Evolutionary conservation across 108 stramenopile genomes (phyloP).

Genomic region (Schizochytrium sp.): DNA sequence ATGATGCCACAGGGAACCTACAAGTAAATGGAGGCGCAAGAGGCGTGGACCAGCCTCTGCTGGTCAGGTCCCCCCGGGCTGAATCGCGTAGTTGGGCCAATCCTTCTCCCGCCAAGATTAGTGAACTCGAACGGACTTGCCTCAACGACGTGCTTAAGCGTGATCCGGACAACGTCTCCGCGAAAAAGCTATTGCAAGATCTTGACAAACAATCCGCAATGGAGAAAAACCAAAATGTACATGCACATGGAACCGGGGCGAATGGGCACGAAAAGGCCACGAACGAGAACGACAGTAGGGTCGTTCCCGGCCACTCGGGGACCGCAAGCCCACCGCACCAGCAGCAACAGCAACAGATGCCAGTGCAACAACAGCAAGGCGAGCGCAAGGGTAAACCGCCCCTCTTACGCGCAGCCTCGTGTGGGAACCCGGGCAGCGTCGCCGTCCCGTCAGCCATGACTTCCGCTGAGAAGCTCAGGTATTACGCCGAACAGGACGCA

Average conservation of each 20-base stretch:
- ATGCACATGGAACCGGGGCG: no score
- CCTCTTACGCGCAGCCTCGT: not conserved
- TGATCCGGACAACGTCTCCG: not conserved
- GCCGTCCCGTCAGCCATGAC: not conserved
- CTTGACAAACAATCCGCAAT: not conserved
- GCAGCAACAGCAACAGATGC: no score
- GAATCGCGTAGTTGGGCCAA: not conserved
- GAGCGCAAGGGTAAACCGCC: not conserved
- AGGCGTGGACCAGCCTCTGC: no score
- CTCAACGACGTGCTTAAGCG: not conserved
- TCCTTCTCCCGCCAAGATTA: not conserved
- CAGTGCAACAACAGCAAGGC: no score
- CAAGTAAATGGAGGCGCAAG: no score
- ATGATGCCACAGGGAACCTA: no score
- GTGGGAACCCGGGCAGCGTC: not conserved
- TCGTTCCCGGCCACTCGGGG: no score
- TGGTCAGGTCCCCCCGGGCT: not conserved
- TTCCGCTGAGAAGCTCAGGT: not conserved
- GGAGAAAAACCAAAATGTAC: no score
- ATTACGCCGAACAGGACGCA: not conserved
- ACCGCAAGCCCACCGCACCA: no score
- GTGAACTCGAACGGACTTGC: not conserved
- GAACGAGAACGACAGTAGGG: no score
- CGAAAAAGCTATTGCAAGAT: not conserved
- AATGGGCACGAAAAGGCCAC: no score